A percentile compares a stretch with the other conserved stretches of the same genome.
Evolutionary conservation across 768 basidiomycete species (phyloP).

Genomic region (Leccinum aurantiacum): DNA sequence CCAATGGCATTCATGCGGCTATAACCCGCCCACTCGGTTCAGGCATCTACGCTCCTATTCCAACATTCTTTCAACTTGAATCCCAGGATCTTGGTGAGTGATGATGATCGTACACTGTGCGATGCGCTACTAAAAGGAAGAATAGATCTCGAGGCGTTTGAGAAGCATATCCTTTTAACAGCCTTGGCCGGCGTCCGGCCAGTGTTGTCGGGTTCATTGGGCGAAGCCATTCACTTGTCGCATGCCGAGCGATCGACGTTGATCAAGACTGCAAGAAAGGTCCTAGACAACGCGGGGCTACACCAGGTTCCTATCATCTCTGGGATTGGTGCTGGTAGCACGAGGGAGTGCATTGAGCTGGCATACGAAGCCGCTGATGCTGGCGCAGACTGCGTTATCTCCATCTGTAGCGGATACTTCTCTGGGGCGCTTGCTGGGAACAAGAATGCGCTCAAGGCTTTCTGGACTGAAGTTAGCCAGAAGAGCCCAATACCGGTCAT

Average conservation of each 20-base stretch:
- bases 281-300: slow-evolving; percentile 67
- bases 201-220: slow-evolving; percentile 79
- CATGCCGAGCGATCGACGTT: slow-evolving; percentile 65
- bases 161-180: slow-evolving; percentile 61
- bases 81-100: slow-evolving; percentile 81
- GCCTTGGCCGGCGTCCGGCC: slow-evolving; percentile 70
- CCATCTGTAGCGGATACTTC: slow-evolving; percentile 86
- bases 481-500: slow-evolving; percentile 86
- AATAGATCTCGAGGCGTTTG: slow-evolving; percentile 63
- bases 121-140: slow-evolving; percentile 7
- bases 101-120: slow-evolving; percentile 1
- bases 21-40: slow-evolving; percentile 58
- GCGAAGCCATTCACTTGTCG: slow-evolving; percentile 77
- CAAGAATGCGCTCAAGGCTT: slow-evolving; percentile 70
- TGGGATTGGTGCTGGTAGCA: slow-evolving; percentile 83
- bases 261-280: slow-evolving; percentile 65
- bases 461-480: slow-evolving; percentile 72
- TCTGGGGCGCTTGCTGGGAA: slow-evolving; percentile 68
- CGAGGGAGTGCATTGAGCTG: slow-evolving; percentile 76
- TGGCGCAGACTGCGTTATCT: slow-evolving; percentile 85
- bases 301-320: slow-evolving; percentile 65
- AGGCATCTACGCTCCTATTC: slow-evolving; percentile 85
- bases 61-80: slow-evolving; percentile 74
- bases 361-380: slow-evolving; percentile 75
- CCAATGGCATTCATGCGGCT: slow-evolving; percentile 17